Percentiles rank a stretch among this genome's conserved stretches.
These are phyloP conservation scores for Yarrowia hollandica DNA, from an alignment of 805 yeast genomes.

Conservation along the genomic window DNA sequence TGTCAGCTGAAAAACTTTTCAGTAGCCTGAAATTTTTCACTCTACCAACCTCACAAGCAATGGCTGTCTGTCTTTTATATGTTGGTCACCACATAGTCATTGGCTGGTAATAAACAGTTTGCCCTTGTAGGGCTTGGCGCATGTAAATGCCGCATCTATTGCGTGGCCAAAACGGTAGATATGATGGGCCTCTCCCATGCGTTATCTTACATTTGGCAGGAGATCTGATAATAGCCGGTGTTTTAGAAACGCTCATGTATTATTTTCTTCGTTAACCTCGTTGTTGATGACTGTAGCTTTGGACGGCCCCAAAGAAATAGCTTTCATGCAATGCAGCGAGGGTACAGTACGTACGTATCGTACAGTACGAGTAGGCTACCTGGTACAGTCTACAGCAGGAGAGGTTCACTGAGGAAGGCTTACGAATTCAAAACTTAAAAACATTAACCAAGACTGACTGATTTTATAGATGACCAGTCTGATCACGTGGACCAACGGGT, in stretches of 20 bases:
- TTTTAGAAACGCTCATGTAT: too few species aligned
- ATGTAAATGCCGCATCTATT: slow-evolving; percentile 20
- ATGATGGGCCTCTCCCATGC: not conserved
- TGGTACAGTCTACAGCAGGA: too few species aligned
- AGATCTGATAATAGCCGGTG: not conserved
- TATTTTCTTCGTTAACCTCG: not conserved
- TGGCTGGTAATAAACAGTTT: not conserved
- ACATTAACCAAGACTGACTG: too few species aligned
- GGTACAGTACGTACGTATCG: too few species aligned
- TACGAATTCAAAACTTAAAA: not conserved
- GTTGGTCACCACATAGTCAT: not conserved
- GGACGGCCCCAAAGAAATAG: not conserved
- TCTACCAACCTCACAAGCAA: not conserved
- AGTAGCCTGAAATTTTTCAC: not conserved
- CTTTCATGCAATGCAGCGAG: slow-evolving; percentile 9
- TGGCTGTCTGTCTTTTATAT: not conserved
- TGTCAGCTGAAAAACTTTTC: not conserved
- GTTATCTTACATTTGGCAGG: not conserved
- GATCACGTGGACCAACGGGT: not conserved
- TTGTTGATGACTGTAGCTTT: not conserved
- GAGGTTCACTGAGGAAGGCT: not conserved
- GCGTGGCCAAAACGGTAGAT: not conserved
- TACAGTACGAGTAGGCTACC: too few species aligned
- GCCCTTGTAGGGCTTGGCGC: slow-evolving; percentile 23
- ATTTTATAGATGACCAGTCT: not conserved